Base-by-base conservation (phyloP, 352 stramenopile species). In the Aphanomyces stellatus region DNA sequence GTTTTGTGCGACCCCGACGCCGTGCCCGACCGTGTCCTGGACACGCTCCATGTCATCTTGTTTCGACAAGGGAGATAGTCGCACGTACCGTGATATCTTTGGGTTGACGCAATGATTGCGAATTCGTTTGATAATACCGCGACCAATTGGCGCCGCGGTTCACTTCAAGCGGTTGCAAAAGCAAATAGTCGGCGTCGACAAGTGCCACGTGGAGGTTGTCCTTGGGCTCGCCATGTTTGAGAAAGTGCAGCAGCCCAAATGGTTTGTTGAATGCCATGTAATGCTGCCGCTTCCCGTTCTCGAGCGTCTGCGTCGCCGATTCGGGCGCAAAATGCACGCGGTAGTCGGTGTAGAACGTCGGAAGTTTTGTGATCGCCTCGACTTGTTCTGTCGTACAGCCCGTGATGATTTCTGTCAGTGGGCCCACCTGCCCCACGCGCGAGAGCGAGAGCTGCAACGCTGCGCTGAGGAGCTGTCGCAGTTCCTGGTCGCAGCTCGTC, bases 241-340 rank as follows among this genome's bases (percentile, higher is more conserved):
- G 22, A 3, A 64, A 64, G 27, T 64, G 56, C 6, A 17, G 31
- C 24, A 64, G 28, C 13, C 56, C 56, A 64, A 64, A 64, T 30
- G 56, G 56, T 22, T 64, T 64, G 41, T 64, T 64, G 56, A 51
- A 64, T n/a, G 56, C 11, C 1, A 24, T n/a, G 41, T 64, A 64
- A 25, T 64, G 37, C n/a, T 46, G 37, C 11, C 37, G 37, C 13
- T n/a, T 19, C 11, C 37, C 37, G n/a, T 46, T 46, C n/a, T 64
- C 56, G 5, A 49, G 13, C 8, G 25, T 35, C 41, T 64, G 56
- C 13, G 10, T 19, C 51, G 41, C 28, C 53, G 51, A 64, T 10
- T 64, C 56, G 13, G 56, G 56, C 15, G 56, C 28, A 53, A 64
- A 64, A 53, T 64, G 56, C 4, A 33, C 7, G 10, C 41, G 56